Percentiles rank a stretch among this genome's conserved stretches.
Evolutionary conservation across 352 stramenopile species (phyloP).

Genomic region (Phytophthora europaea): DNA sequence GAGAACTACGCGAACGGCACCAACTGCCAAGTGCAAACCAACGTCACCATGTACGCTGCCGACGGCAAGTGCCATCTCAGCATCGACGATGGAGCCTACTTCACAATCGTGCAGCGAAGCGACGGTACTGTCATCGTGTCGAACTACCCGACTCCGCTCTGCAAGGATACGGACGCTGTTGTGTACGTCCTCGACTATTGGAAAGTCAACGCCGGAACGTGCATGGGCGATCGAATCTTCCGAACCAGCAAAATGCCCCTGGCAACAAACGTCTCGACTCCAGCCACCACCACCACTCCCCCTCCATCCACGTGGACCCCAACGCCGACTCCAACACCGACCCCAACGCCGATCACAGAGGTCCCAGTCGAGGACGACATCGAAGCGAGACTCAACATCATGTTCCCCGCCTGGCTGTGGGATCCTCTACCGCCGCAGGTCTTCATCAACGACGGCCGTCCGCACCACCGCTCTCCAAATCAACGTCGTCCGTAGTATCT

Average conservation of each 20-base stretch:
- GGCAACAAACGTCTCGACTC: not conserved
- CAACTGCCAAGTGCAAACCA: not conserved
- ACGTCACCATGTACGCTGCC: conserved; percentile 10
- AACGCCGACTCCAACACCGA: not conserved
- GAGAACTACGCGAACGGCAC: not conserved
- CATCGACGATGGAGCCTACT: not conserved
- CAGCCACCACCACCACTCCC: not conserved
- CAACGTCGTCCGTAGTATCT: conserved; percentile 5
- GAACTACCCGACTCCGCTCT: conserved; percentile 10
- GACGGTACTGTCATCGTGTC: not conserved
- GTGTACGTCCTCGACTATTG: conserved; percentile 13
- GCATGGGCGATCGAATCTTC: not conserved
- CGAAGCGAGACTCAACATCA: conserved; percentile 15
- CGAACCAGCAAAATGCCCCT: conserved; percentile 12
- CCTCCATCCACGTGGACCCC: not conserved
- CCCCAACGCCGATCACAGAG: not conserved
- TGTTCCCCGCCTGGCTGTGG: conserved; percentile 31
- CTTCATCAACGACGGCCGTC: conserved; percentile 12
- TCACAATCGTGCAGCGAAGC: not conserved
- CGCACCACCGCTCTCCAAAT: not conserved
- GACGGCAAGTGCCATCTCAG: conserved; percentile 13
- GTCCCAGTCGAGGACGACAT: conserved; percentile 10
- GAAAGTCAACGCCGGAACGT: conserved; percentile 18
- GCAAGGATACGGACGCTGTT: conserved; percentile 9
- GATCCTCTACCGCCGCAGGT: conserved; percentile 7